These are phyloP conservation scores for Cajanus cajan DNA, from an alignment of 306 rosid genomes.

Conservation along the genomic window DNA sequence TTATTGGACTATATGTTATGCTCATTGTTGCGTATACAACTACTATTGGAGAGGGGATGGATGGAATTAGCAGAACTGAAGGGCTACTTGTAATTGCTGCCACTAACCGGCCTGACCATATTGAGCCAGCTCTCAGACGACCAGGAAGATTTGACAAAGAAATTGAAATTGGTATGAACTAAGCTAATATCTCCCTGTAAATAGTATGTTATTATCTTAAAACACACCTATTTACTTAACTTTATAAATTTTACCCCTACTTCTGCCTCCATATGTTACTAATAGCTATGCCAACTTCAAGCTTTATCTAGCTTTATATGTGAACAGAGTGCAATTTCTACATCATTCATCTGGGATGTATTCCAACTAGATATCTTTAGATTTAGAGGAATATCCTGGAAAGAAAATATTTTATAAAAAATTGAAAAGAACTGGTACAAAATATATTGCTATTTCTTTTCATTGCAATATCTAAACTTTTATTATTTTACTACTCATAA, in stretches of 20 bases:
- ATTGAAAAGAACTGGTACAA: not conserved
- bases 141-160: constrained; percentile 93
- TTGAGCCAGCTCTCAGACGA: constrained; percentile 92
- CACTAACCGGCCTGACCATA: constrained; percentile 78
- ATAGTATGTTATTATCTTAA: constrained; percentile 6
- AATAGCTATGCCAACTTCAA: no score
- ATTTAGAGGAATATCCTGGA: not conserved
- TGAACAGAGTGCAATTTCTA: not conserved
- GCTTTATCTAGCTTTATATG: not conserved
- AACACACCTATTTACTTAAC: not conserved
- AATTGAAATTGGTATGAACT: constrained; percentile 77
- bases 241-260: not conserved
- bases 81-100: constrained; percentile 86
- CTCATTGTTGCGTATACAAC: no score
- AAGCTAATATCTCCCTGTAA: not conserved
- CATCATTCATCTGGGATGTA: not conserved
- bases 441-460: not conserved
- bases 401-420: not conserved
- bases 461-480: not conserved
- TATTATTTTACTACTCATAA: not conserved
- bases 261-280: constrained; percentile 10
- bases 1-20: no score
- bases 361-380: constrained; percentile 1
- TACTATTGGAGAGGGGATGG: no score
- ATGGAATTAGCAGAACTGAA: constrained; percentile 66